A percentile compares a stretch with the other conserved stretches of the same genome.
phyloP scores from a whole-genome alignment of 208 protist genomes.

The Tetramitus jugosus region DNA sequence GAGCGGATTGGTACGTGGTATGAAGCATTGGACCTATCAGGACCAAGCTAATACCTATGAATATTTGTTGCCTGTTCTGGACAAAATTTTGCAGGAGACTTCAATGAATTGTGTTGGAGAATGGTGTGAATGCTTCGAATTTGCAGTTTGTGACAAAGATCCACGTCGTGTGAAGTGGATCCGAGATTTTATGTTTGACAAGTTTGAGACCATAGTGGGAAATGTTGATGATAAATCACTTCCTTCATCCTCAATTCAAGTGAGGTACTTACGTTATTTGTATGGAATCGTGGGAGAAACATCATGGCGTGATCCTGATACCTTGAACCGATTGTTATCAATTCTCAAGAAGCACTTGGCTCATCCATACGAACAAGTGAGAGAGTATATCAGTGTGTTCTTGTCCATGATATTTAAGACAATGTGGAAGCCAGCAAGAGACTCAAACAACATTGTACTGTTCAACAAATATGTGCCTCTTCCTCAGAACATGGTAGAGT shows the following conservation, averaged over 20 bases:
- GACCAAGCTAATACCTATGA: neutral
- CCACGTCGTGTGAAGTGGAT: neutral
- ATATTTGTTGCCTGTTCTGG: neutral
- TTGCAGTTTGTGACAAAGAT: conserved; percentile 9
- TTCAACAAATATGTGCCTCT: too few relatives aligned
- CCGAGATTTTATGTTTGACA: neutral
- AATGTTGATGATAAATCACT: neutral
- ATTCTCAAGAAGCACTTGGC: neutral
- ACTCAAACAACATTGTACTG: neutral
- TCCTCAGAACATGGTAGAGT: neutral
- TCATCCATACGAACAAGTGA: conserved; percentile 16
- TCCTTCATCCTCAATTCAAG: neutral
- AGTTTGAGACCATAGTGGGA: neutral
- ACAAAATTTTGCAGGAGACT: conserved; percentile 1
- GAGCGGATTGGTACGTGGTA: neutral
- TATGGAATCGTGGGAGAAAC: conserved; percentile 4
- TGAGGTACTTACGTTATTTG: conserved; percentile 9
- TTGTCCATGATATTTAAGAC: neutral
- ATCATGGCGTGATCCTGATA: neutral
- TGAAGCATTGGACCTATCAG: conserved; percentile 5
- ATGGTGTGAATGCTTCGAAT: conserved; percentile 14
- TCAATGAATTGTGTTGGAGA: conserved; percentile 3
- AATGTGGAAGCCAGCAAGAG: neutral
- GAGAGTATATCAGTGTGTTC: neutral
- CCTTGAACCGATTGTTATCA: neutral